These are phyloP conservation scores for Xylariaceae sp. DNA, from an alignment of 2,329 filamentous ascomycete species.

Conservation along the genomic window DNA sequence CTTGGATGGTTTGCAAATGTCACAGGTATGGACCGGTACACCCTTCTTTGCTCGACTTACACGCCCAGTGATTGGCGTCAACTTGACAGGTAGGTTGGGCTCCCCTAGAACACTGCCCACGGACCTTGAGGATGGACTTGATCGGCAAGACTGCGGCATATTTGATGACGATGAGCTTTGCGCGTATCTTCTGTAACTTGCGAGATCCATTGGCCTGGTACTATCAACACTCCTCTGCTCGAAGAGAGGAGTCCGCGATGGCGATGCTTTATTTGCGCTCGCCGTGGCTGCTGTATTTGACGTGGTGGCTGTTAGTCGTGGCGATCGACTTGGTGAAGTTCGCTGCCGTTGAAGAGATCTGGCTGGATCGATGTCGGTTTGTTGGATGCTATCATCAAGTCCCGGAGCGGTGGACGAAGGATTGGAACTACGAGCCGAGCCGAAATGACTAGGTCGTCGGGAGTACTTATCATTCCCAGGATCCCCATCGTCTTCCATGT, in stretches of 20 bases:
- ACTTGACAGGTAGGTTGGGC: slow-evolving; percentile 41
- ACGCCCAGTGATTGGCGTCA: slow-evolving; percentile 52
- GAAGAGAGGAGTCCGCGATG: slow-evolving; percentile 28
- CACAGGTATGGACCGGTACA: slow-evolving; percentile 52
- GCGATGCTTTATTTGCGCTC: slow-evolving; percentile 14
- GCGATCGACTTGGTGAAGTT: slow-evolving; percentile 32
- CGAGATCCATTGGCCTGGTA: slow-evolving; percentile 46
- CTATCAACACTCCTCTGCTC: slow-evolving; percentile 43
- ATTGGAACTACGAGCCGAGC: slow-evolving; percentile 34
- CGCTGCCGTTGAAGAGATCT: slow-evolving; percentile 35
- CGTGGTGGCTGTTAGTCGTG: slow-evolving; percentile 29
- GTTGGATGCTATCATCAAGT: slow-evolving; percentile 38
- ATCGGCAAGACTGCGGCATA: slow-evolving; percentile 27
- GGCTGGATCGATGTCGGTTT: slow-evolving; percentile 31
- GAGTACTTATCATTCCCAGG: slow-evolving; percentile 42
- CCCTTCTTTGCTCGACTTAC: slow-evolving; percentile 56
- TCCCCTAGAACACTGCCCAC: slow-evolving; percentile 33
- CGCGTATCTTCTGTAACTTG: slow-evolving; percentile 31
- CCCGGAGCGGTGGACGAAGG: slow-evolving; percentile 35
- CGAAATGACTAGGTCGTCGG: slow-evolving; percentile 37
- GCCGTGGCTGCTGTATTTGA: slow-evolving; percentile 21
- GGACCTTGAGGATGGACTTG: slow-evolving; percentile 38
- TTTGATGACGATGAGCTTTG: slow-evolving; percentile 35
- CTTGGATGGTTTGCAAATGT: slow-evolving; percentile 48
- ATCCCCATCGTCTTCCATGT: slow-evolving; percentile 45